Evolutionary conservation across 495 filamentous ascomycete genomes (phyloP), one percentile per base, ranked within the genome.

Genomic region (Aspergillus bertholletiae): DNA sequence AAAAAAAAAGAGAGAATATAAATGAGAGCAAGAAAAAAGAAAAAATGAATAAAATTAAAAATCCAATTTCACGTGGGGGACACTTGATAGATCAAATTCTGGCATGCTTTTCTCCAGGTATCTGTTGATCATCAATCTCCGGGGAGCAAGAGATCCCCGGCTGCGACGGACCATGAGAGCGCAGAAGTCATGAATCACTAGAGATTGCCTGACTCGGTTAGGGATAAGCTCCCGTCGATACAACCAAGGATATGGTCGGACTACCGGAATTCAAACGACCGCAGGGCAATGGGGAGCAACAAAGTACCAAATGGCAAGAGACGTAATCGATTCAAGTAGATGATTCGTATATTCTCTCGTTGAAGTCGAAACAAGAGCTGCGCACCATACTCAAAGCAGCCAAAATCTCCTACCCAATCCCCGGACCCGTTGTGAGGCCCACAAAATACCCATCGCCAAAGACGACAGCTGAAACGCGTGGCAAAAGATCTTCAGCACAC

Each of bases 401-500:
- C 37, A 39, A 6, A 39, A 22, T 46, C 43, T 46, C 43, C 43
- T 45, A 23, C 21, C 20, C 49, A 51, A 47, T 40, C 43, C 44
- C 13, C 52, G 32, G 46, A 30, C 17, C 50, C 32, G 39, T 35
- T 28, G 6, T 13, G n/a, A 24, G 56, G 51, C 48, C 57, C 57
- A 60, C 53, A 26, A 21, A 6, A 39, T 32, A 39, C 23, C 18
- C 30, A 26, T 26, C 8, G 40, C 32, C n/a, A n/a, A 9, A 46
- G 40, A 53, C 41, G 51, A 52, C 53, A 60, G 58, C 58, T 60
- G 58, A 60, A 60, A 46, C 53, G 17, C 28, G 58, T 60, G 58
- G 58, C 58, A 34, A n/a, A n/a, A 60, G 30, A 50, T n/a, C 44
- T 20, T 13, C 34, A 34, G n/a, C n/a, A 41, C 21, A 46, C 27